Conservation (phyloP, 371 early-diverging fungal species). For the Apophysomyces trapeziformis region DNA sequence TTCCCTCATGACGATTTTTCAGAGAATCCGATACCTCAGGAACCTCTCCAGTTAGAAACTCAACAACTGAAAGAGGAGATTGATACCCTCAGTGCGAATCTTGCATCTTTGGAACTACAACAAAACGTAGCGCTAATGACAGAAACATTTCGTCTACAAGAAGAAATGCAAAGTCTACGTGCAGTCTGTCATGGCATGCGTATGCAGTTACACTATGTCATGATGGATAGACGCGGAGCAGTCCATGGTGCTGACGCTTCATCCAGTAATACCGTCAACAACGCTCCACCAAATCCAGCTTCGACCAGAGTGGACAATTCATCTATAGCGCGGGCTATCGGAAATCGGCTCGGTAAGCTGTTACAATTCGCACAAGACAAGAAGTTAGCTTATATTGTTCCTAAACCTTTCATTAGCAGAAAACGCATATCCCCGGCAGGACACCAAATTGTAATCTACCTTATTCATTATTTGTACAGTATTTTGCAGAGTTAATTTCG, state of each 20-base stretch:
- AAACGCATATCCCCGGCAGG: constrained; percentile 34
- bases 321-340: constrained; percentile 24
- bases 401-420: constrained; percentile 20
- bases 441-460: constrained; percentile 38
- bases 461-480: no score
- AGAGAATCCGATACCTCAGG: constrained; percentile 10
- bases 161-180: constrained; percentile 69
- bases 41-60: constrained; percentile 42
- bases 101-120: constrained; percentile 66
- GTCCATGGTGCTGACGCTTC: constrained; percentile 13
- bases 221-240: constrained; percentile 56
- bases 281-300: constrained; percentile 7
- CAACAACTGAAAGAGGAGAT: constrained; percentile 62
- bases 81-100: constrained; percentile 59
- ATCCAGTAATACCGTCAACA: constrained; percentile 16
- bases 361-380: not conserved
- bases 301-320: constrained; percentile 13
- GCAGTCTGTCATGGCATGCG: constrained; percentile 67
- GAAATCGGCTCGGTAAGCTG: constrained; percentile 38
- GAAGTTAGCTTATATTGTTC: not conserved
- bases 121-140: constrained; percentile 75
- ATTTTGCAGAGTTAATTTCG: no score
- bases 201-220: constrained; percentile 72
- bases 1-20: constrained; percentile 34
- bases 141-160: constrained; percentile 69